A percentile compares a stretch with the other conserved stretches of the same genome.
Conservation (phyloP, 331 rosid species). For the Malus hybrid region DNA sequence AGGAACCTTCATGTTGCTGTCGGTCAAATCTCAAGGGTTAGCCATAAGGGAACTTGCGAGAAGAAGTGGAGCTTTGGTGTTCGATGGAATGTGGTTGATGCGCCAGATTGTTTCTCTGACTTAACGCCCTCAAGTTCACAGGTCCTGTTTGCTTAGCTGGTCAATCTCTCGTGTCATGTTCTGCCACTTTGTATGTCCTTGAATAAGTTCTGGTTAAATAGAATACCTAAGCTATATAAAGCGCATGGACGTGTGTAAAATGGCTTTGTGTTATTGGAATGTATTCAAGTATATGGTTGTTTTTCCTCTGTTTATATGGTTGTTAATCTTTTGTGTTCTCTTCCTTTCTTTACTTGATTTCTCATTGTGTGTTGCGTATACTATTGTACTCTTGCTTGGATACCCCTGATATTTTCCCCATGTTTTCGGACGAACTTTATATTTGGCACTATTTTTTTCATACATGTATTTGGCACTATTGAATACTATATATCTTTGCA, state of each 20-base stretch:
- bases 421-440: background rate
- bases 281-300: constrained; percentile 11
- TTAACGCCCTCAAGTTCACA: constrained; percentile 95
- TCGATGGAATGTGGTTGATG: constrained; percentile 71
- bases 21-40: constrained; percentile 60
- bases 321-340: background rate
- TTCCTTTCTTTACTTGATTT: background rate
- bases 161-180: constrained; percentile 14
- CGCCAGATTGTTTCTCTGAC: constrained; percentile 62
- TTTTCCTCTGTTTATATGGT: background rate
- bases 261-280: constrained; percentile 25
- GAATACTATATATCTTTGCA: too few relatives aligned
- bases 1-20: constrained; percentile 83
- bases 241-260: constrained; percentile 25
- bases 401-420: background rate
- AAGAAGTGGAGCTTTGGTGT: constrained; percentile 64
- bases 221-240: constrained; percentile 24
- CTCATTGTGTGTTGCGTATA: background rate
- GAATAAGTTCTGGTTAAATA: constrained; percentile 12
- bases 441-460: too few relatives aligned
- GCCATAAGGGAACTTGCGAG: constrained; percentile 27
- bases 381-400: background rate
- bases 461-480: too few relatives aligned
- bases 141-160: constrained; percentile 77
- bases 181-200: background rate